Evolutionary conservation across 1,284 basidiomycete species (phyloP), one percentile per base, ranked within the genome.

Genomic region (Crucibulum parvulum): DNA sequence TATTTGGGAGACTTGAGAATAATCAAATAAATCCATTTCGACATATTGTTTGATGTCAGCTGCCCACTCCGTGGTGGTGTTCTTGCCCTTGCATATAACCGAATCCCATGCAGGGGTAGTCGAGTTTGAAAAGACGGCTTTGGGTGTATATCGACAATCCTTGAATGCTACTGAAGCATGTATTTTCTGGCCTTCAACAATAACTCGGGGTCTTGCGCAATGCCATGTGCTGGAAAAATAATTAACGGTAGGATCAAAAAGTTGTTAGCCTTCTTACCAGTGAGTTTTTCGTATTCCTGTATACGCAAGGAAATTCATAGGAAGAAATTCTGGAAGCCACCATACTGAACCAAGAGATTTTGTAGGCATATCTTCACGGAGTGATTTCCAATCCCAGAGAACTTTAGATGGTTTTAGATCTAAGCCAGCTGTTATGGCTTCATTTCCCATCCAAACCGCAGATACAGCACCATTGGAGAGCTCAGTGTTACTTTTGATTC

Each of bases 141-240:
- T 43, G 15, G 41, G 41, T 16, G 16, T 43, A 43, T 43, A 43
- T n/a, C n/a, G n/a, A n/a, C n/a, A n/a, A 43, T 43, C 41, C 41
- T 51, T 13, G 37, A 58, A 58, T 35, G 39, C 41, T 13, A 58
- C 57, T 15, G 57, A 58, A 24, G 57, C 39, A 54, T 58, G 57
- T 18, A 58, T 47, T 37, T 36, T 45, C 35, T 58, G 57, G 11
- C 57, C 57, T 18, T 38, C 51, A 34, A 37, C 47, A 34, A 58
- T 58, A 18, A 37, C 38, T 13, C 57, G 52, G 18, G 43, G 36
- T 54, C 39, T 48, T 18, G 34, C n/a, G 24, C 38, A 41, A 31
- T 43, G 51, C 37, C 16, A 24, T 46, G 15, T 15, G 4, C 41
- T 43, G 16, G 3, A 43, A 43, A 43, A 15, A 43, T 43, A 6